Evolutionary conservation across 2,329 filamentous ascomycete genomes (phyloP).

Genomic region (Trichophyton simii): DNA sequence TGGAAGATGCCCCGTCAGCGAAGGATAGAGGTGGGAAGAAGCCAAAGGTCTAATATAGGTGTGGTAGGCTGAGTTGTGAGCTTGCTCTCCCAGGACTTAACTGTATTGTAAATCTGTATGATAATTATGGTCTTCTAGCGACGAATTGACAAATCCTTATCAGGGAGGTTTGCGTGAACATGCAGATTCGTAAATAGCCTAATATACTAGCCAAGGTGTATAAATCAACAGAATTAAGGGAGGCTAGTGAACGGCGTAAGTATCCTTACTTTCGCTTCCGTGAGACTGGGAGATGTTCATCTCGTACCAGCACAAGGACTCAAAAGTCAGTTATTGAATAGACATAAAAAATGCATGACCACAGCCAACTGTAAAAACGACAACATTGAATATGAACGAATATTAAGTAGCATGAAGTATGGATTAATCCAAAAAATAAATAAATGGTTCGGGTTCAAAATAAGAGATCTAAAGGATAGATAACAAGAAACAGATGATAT

Average conservation of each 20-base stretch:
- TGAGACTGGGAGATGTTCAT: neutral
- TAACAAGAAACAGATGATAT: neutral
- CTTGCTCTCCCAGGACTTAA: neutral
- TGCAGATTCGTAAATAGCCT: neutral
- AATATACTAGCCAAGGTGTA: neutral
- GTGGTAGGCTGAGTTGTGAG: neutral
- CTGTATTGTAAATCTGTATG: neutral
- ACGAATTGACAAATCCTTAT: neutral
- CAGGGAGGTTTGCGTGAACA: neutral
- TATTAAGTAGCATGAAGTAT: neutral
- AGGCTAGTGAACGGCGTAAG: neutral
- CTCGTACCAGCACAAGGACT: neutral
- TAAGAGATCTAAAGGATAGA: neutral
- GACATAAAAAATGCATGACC: too few species aligned
- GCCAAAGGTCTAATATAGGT: conserved; percentile 2
- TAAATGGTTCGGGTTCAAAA: neutral
- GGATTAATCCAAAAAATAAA: too few species aligned
- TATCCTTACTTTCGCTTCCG: neutral
- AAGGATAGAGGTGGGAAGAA: neutral
- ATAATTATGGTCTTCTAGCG: neutral
- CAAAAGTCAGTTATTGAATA: too few species aligned
- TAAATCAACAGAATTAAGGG: neutral
- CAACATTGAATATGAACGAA: neutral
- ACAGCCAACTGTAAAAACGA: too few species aligned
- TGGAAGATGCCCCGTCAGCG: neutral